Conservation (phyloP, 1,139 yeast genomes). For the Hyphopichia buzzinii region DNA sequence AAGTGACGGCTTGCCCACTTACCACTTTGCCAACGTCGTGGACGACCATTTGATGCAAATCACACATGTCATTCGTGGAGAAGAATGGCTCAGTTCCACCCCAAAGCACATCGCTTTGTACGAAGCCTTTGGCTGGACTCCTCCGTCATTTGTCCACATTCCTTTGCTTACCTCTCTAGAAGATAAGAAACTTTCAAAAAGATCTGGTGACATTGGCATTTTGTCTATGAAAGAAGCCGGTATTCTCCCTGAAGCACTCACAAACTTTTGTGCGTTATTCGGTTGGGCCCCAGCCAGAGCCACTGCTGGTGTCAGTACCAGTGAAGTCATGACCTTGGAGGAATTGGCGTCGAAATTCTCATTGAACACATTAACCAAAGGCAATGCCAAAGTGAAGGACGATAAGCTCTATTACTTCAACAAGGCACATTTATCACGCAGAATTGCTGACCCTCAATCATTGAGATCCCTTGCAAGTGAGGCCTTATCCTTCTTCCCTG, state of each 20-base stretch:
- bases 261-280: constrained; percentile 83
- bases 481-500: constrained; percentile 19
- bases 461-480: constrained; percentile 33
- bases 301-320: constrained; percentile 45
- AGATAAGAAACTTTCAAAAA: constrained; percentile 82
- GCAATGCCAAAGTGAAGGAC: constrained; percentile 88
- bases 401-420: constrained; percentile 74
- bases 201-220: constrained; percentile 80
- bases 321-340: constrained; percentile 59
- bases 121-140: constrained; percentile 80
- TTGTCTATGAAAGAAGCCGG: constrained; percentile 58
- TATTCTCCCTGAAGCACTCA: constrained; percentile 78
- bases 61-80: constrained; percentile 94
- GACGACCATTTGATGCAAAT: constrained; percentile 93
- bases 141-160: constrained; percentile 83
- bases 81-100: constrained; percentile 95
- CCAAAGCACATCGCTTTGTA: constrained; percentile 92
- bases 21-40: constrained; percentile 92
- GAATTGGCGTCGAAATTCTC: constrained; percentile 53
- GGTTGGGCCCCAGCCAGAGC: constrained; percentile 89
- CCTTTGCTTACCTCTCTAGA: constrained; percentile 74
- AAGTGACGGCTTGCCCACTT: constrained; percentile 92
- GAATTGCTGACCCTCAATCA: constrained; percentile 30
- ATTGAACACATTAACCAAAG: constrained; percentile 75
- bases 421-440: constrained; percentile 54